These are phyloP conservation scores for Poronia punctata DNA, from an alignment of 495 filamentous ascomycete species.

Conservation along the genomic window DNA sequence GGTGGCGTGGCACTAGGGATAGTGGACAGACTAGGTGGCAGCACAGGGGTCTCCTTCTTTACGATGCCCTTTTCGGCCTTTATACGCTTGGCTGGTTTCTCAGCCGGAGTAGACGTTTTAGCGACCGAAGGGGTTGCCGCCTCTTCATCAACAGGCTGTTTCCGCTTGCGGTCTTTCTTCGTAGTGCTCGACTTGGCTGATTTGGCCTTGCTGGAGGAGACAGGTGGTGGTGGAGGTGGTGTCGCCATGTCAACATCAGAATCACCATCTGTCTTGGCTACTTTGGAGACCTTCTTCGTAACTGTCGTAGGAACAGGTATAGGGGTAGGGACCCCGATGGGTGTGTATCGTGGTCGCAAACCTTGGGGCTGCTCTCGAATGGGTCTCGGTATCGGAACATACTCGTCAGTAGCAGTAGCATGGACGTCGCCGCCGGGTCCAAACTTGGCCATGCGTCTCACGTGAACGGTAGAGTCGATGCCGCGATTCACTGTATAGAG, in stretches of 20 bases:
- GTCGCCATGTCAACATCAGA: slow-evolving; percentile 27
- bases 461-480: slow-evolving; percentile 36
- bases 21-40: background rate
- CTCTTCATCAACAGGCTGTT: slow-evolving; percentile 12
- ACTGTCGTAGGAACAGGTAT: background rate
- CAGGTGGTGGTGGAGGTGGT: background rate
- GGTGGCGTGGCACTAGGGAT: slow-evolving; percentile 7
- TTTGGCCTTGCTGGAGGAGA: slow-evolving; percentile 7
- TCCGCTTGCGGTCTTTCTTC: slow-evolving; percentile 21
- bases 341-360: slow-evolving; percentile 36
- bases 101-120: slow-evolving; percentile 12
- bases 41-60: slow-evolving; percentile 8
- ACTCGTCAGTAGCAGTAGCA: slow-evolving; percentile 15
- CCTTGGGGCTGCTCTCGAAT: slow-evolving; percentile 39
- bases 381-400: slow-evolving; percentile 19
- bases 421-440: slow-evolving; percentile 20
- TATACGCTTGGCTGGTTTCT: slow-evolving; percentile 15
- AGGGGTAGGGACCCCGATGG: slow-evolving; percentile 32
- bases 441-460: slow-evolving; percentile 38
- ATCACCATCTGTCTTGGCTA: slow-evolving; percentile 19
- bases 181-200: slow-evolving; percentile 13
- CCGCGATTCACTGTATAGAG: slow-evolving; percentile 30
- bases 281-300: slow-evolving; percentile 3
- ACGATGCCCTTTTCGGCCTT: slow-evolving; percentile 10
- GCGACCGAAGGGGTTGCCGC: background rate